Percentiles rank a stretch among this genome's conserved stretches.
phyloP scores from a whole-genome alignment of 345 rosid species.

The Xanthoceras sorbifolium region DNA sequence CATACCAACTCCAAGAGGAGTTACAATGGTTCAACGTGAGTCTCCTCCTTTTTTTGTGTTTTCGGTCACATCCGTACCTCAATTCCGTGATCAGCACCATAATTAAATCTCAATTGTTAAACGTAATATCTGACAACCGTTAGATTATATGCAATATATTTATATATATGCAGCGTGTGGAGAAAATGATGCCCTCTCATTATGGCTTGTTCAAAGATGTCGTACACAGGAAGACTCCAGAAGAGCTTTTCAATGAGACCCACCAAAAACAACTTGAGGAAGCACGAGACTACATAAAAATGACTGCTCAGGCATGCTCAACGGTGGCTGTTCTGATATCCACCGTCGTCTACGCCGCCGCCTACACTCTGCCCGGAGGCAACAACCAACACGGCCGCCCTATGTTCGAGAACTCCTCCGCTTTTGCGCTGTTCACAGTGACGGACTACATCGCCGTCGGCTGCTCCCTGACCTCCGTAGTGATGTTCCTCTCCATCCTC shows the following conservation, averaged over 20 bases:
- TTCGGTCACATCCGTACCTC: too few species aligned
- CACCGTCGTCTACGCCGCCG: not conserved
- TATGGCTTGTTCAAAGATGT: too few species aligned
- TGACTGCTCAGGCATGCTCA: constrained; percentile 29
- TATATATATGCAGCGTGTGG: too few species aligned
- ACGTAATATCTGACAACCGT: too few species aligned
- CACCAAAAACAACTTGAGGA: not conserved
- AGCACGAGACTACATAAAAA: not conserved
- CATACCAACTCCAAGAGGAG: constrained; percentile 27
- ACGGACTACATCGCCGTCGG: constrained; percentile 2
- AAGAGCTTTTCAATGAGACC: too few species aligned
- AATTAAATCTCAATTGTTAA: too few species aligned
- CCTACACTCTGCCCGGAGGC: not conserved
- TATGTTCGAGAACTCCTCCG: constrained; percentile 3
- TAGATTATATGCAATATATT: too few species aligned
- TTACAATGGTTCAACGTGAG: constrained; percentile 32
- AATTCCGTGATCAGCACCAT: too few species aligned
- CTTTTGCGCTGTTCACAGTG: constrained; percentile 25
- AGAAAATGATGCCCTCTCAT: too few species aligned
- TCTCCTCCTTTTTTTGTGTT: too few species aligned
- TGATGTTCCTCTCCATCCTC: constrained; percentile 29
- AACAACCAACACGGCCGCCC: constrained; percentile 22
- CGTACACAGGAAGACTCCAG: too few species aligned
- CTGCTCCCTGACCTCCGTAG: constrained; percentile 31
- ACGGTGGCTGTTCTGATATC: constrained; percentile 24